Evolutionary conservation across 2,329 filamentous ascomycete genomes (phyloP).

Genomic region (Dactylonectria estremocensis): DNA sequence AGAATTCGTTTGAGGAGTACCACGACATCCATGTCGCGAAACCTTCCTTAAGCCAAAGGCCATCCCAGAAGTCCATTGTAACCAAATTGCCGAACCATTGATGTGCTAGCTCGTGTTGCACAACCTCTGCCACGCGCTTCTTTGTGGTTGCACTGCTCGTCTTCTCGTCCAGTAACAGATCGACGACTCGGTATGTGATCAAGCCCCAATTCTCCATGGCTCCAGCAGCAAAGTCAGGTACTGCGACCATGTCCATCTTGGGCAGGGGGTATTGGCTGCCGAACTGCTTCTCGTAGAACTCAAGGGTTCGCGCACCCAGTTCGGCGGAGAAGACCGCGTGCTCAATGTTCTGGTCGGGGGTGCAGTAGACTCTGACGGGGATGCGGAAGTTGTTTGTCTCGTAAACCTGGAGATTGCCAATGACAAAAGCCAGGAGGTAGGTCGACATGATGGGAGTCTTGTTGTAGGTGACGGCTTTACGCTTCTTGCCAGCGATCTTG

Average conservation of each 20-base stretch:
- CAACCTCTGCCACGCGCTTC: conserved; percentile 93
- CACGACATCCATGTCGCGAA: conserved; percentile 74
- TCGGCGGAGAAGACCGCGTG: conserved; percentile 93
- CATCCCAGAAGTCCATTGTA: conserved; percentile 99
- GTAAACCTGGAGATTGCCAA: conserved; percentile 94
- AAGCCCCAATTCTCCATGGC: conserved; percentile 99
- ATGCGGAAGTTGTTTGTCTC: conserved; percentile 94
- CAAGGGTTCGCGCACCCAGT: conserved; percentile 89
- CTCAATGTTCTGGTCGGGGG: conserved; percentile 89
- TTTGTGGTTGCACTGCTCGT: conserved; percentile 90
- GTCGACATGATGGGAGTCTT: conserved; percentile 96
- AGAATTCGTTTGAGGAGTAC: conserved; percentile 94
- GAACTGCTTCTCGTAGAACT: conserved; percentile 97
- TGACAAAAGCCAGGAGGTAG: conserved; percentile 93
- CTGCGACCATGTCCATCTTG: conserved; percentile 73
- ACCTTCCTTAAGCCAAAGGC: conserved; percentile 95
- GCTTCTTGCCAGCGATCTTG: conserved; percentile 70
- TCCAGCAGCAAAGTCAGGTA: conserved; percentile 95
- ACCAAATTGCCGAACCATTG: conserved; percentile 99
- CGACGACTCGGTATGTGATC: conserved; percentile 92
- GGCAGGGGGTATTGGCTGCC: conserved; percentile 77
- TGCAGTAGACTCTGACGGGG: conserved; percentile 94
- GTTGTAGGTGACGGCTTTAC: conserved; percentile 93
- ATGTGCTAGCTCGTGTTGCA: conserved; percentile 96
- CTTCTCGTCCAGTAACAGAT: conserved; percentile 89